Evolutionary conservation across 352 stramenopile species (phyloP).

Genomic region (Phytophthora ohioensis): DNA sequence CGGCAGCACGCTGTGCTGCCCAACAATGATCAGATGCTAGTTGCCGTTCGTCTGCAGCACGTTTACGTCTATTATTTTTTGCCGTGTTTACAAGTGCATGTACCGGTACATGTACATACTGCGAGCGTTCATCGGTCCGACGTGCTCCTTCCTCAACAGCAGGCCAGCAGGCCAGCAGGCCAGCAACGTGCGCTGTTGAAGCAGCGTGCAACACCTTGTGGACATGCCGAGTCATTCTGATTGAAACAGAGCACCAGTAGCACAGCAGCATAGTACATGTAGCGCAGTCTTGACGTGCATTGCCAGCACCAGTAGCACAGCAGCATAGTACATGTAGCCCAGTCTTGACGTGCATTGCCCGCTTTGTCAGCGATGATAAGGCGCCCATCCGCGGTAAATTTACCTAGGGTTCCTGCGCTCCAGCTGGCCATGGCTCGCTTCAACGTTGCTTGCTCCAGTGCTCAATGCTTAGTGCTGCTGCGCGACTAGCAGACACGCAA

Average conservation of each 20-base stretch:
- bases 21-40: slow-evolving; percentile 18
- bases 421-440: slow-evolving; percentile 1
- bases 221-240: neutral
- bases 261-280: neutral
- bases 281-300: neutral
- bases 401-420: neutral
- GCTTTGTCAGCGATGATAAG: slow-evolving; percentile 12
- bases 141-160: neutral
- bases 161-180: neutral
- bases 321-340: neutral
- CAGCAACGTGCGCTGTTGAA: slow-evolving; percentile 3
- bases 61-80: slow-evolving; percentile 18
- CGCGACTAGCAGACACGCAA: slow-evolving; percentile 36
- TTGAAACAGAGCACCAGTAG: neutral
- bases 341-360: neutral
- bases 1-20: neutral
- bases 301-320: neutral
- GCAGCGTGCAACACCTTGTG: slow-evolving; percentile 13
- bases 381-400: slow-evolving; percentile 2
- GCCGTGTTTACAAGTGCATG: slow-evolving; percentile 15
- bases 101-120: neutral
- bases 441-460: neutral
- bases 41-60: slow-evolving; percentile 20
- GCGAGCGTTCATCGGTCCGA: neutral
- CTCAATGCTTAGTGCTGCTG: neutral